A percentile compares a stretch with the other conserved stretches of the same genome.
Evolutionary conservation across 495 filamentous ascomycete species (phyloP).

Genomic region (Viridothelium virens): DNA sequence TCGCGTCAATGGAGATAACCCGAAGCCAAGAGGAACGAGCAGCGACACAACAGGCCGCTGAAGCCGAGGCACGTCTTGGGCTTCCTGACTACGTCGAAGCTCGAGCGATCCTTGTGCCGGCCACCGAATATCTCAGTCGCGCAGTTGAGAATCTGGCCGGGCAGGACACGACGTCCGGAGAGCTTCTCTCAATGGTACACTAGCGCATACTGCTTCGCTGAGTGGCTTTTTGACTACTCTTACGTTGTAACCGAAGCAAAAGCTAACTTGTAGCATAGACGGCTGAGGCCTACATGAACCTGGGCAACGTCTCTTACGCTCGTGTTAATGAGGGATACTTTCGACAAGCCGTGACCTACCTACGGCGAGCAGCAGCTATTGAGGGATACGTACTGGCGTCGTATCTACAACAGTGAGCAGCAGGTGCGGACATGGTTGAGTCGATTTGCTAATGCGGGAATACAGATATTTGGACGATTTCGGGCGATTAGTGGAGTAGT

Average conservation of each 20-base stretch:
- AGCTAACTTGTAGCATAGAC: conserved; percentile 32
- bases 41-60: conserved; percentile 20
- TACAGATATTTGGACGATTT: conserved; percentile 40
- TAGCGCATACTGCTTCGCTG: not conserved
- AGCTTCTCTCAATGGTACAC: conserved; percentile 40
- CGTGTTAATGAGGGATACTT: conserved; percentile 41
- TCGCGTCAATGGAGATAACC: conserved; percentile 13
- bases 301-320: conserved; percentile 44
- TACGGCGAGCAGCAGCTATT: conserved; percentile 37
- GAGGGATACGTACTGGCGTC: conserved; percentile 37
- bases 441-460: conserved; percentile 4
- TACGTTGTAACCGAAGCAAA: not conserved
- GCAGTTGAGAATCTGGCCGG: conserved; percentile 38
- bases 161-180: conserved; percentile 35
- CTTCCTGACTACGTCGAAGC: conserved; percentile 46
- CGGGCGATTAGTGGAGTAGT: conserved; percentile 28
- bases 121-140: conserved; percentile 42
- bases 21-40: conserved; percentile 25
- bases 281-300: conserved; percentile 47
- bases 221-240: not conserved
- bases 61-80: conserved; percentile 36
- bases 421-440: not conserved
- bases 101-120: conserved; percentile 41
- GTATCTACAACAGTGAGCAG: conserved; percentile 41
- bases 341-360: conserved; percentile 40